Evolutionary conservation across 805 yeast species (phyloP), one percentile per base, ranked within the genome.

Genomic region (Starmerella khaoyaiensis): DNA sequence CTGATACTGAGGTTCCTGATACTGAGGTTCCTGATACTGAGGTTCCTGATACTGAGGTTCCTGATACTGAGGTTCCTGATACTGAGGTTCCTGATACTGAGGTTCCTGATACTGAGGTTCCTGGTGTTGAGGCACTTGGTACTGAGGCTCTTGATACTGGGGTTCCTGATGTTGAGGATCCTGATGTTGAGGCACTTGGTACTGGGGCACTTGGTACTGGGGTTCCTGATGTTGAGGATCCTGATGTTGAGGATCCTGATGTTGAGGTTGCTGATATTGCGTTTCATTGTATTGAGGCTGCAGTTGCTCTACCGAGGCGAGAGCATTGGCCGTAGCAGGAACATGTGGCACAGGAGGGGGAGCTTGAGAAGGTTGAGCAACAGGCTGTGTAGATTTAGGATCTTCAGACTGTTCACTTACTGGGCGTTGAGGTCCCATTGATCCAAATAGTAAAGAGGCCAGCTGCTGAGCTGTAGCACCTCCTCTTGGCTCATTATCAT

Each of bases 391-490:
- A 10, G 39, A 12, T 3, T 37, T 21, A 12, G 39, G 32, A 11
- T 40, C 33, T 11, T 39, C 35, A 3, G n/a, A 22, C 17, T 33
- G 25, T 17, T 39, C 42, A 8, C 31, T n/a, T 14, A 49, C 35
- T 3, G 54, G 52, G 21, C 52, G 41, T 20, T 51, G 51, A 4
- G 50, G 36, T 21, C 55, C 64, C 67, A 63, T 63, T 5, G 63
- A 56, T 8, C 67, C 62, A 40, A 63, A 64, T 40, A 63, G 47
- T 41, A 62, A 42, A 17, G 65, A 61, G 5, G 68, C 68, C 20
- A 63, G 51, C 36, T 60, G 61, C 3, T 64, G 57, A 8, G 68
- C 61, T 21, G 63, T 59, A 3, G 56, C 56, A n/a, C 55, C 51
- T 10, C 58, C 58, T 8, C 54, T 44, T 4, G 52, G 51, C 4